A percentile compares a stretch with the other conserved stretches of the same genome.
phyloP scores from a whole-genome alignment of 257 asterid genomes.

The Verbascum thapsus region DNA sequence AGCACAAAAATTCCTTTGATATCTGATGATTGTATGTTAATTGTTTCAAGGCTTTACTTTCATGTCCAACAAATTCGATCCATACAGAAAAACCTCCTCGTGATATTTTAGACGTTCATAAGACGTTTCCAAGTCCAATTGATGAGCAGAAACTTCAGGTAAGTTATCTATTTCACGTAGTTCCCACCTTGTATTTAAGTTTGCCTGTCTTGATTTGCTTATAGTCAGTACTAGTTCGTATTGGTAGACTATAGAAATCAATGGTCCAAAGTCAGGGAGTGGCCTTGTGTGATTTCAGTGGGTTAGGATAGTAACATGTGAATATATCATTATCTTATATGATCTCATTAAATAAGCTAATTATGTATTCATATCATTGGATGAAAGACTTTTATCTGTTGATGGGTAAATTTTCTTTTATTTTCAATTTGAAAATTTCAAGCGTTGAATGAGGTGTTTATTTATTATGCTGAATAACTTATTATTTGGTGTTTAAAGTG shows the following conservation, averaged over 20 bases:
- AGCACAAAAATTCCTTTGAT: constrained; percentile 22
- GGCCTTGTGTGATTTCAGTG: not conserved
- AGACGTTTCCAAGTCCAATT: constrained; percentile 59
- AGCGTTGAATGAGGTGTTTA: too few relatives aligned
- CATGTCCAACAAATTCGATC: constrained; percentile 79
- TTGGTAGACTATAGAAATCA: constrained; percentile 6
- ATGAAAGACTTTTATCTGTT: not conserved
- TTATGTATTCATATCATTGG: not conserved
- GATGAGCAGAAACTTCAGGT: constrained; percentile 55
- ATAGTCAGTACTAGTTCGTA: constrained; percentile 2
- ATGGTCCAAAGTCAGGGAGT: not conserved
- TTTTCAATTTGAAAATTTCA: not conserved
- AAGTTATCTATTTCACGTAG: constrained; percentile 25
- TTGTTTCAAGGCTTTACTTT: constrained; percentile 62
- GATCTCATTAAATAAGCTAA: constrained; percentile 11
- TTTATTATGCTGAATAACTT: too few relatives aligned
- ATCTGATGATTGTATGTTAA: constrained; percentile 18
- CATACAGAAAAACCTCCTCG: constrained; percentile 52
- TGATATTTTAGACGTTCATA: constrained; percentile 62
- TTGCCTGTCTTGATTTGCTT: not conserved
- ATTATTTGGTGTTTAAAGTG: too few relatives aligned
- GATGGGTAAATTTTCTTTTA: not conserved
- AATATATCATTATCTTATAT: not conserved
- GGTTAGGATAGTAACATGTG: not conserved
- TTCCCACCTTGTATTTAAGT: constrained; percentile 12